These are phyloP conservation scores for Trametes meyenii DNA, from an alignment of 768 basidiomycete species.

Conservation along the genomic window DNA sequence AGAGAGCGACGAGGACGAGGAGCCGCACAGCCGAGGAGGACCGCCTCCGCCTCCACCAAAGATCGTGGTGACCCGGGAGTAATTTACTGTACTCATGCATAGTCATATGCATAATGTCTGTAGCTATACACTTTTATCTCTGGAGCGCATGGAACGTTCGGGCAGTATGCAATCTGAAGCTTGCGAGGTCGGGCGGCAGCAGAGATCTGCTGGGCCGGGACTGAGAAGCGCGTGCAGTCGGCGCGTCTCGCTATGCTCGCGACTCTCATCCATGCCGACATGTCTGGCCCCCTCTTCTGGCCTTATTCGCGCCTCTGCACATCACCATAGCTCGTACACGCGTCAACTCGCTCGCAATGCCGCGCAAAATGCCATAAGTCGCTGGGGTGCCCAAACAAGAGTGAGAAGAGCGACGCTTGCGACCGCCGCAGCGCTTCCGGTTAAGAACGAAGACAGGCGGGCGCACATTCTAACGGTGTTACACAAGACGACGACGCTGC, in stretches of 20 bases:
- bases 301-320: slow-evolving; percentile 18
- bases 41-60: slow-evolving; percentile 26
- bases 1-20: slow-evolving; percentile 58
- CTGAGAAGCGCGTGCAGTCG: slow-evolving; percentile 14
- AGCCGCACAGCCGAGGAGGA: slow-evolving; percentile 8
- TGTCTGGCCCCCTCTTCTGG: slow-evolving; percentile 30
- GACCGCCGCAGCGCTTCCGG: slow-evolving; percentile 4
- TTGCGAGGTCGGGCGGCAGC: not conserved
- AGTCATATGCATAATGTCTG: slow-evolving; percentile 7
- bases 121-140: slow-evolving; percentile 2
- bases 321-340: slow-evolving; percentile 10
- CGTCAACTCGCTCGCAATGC: not conserved
- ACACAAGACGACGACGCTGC: slow-evolving; percentile 49
- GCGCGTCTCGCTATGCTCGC: slow-evolving; percentile 19
- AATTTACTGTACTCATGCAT: not conserved
- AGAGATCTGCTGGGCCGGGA: not conserved
- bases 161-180: not conserved
- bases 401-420: slow-evolving; percentile 25
- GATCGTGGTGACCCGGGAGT: slow-evolving; percentile 26
- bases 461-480: slow-evolving; percentile 47
- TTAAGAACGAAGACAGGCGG: slow-evolving; percentile 13
- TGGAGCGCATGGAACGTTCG: not conserved
- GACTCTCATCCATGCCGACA: slow-evolving; percentile 33
- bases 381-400: not conserved
- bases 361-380: not conserved